These are phyloP conservation scores for Capsella bursapastoris DNA, from an alignment of 345 rosid genomes.

Conservation along the genomic window DNA sequence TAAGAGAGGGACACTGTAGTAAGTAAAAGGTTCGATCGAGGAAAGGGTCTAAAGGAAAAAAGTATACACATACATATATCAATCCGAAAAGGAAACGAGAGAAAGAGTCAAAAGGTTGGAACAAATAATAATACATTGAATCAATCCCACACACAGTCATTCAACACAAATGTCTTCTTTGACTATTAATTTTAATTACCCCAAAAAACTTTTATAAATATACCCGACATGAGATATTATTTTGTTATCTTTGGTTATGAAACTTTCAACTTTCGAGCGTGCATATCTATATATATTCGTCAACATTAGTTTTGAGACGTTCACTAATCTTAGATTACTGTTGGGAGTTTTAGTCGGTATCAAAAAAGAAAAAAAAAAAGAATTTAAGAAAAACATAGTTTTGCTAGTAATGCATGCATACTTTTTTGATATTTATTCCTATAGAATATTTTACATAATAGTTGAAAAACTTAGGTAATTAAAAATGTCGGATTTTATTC, in stretches of 20 bases:
- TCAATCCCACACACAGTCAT: conserved; percentile 19
- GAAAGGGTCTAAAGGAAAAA: conserved; percentile 13
- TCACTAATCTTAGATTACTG: not conserved
- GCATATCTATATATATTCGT: not conserved
- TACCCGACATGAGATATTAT: not conserved
- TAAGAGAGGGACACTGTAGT: not conserved
- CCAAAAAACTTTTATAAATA: not conserved
- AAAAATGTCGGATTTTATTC: not conserved
- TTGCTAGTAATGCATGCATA: not conserved
- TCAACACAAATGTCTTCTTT: conserved; percentile 35
- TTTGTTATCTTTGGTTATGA: not conserved
- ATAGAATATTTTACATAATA: not conserved
- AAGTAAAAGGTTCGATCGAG: conserved; percentile 7
- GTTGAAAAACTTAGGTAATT: not conserved
- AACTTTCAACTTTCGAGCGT: not conserved
- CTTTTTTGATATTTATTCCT: not conserved
- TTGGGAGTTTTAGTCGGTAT: not conserved
- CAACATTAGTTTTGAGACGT: not conserved
- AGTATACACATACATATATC: no score
- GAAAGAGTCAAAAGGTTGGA: conserved; percentile 39
- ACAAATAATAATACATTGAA: conserved; percentile 32
- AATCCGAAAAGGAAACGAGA: not conserved
- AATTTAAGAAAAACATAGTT: not conserved
- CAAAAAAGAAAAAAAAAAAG: not conserved
- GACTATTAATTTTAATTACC: not conserved